Conservation (phyloP, 1,284 basidiomycete genomes). For the Malassezia psittaci region DNA sequence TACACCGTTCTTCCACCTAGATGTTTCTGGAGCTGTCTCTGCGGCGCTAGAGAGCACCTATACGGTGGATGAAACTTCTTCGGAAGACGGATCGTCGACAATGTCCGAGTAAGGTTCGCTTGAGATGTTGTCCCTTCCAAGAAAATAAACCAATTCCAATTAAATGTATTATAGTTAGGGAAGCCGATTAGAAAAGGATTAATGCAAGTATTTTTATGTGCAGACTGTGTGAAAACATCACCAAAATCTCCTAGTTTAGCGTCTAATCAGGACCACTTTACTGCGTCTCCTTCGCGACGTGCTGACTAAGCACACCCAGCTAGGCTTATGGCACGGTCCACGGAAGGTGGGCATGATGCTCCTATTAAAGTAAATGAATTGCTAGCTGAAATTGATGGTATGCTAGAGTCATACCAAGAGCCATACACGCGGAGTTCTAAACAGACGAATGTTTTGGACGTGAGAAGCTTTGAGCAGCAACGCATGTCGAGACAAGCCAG, state of each 20-base stretch:
- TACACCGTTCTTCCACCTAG: constrained; percentile 80
- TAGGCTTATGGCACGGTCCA: not conserved
- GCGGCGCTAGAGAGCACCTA: constrained; percentile 7
- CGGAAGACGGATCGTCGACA: not conserved
- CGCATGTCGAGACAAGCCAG: not conserved
- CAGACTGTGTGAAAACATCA: not conserved
- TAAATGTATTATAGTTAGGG: not conserved
- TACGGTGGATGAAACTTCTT: not conserved
- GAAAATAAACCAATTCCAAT: no score
- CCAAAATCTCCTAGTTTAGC: no score
- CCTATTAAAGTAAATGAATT: not conserved
- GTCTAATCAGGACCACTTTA: no score
- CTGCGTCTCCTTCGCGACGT: no score
- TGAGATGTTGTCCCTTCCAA: no score
- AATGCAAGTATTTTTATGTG: not conserved
- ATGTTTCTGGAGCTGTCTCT: constrained; percentile 60
- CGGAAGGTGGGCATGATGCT: not conserved
- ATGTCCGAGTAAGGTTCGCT: no score
- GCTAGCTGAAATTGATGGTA: constrained; percentile 4
- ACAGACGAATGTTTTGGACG: not conserved
- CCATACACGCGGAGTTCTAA: not conserved
- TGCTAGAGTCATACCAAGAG: not conserved
- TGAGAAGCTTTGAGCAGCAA: not conserved
- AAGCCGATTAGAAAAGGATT: not conserved
- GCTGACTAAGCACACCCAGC: not conserved